Base-by-base conservation (phyloP, 2,329 filamentous ascomycete genomes). In the Chaetothyriales sp. region DNA sequence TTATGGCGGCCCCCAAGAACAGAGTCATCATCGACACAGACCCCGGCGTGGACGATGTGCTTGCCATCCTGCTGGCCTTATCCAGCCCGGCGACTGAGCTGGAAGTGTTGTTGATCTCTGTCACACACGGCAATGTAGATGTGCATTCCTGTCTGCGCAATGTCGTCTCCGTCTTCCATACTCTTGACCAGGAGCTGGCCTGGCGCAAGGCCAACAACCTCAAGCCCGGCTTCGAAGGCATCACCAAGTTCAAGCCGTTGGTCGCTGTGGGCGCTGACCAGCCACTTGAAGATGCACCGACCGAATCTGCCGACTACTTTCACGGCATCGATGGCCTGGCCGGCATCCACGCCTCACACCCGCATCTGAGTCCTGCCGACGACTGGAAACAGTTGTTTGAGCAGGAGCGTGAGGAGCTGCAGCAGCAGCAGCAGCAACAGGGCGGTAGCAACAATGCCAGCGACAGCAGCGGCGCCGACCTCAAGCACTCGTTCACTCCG, bases 21-120 rank as follows among this genome's bases (percentile, higher is more conserved):
- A 81, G 83, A 62, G 82, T 98, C 59, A 95, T 98, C 61, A 92
- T 98, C 62, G 92, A 98, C 64, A 96, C 90, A 2, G 92, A 96
- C 65, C 90, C 90, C 70, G 88, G 90, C 56, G 84, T 92, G 59
- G 92, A 98, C 69, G 92, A 98, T 75, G 76, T 92, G 49, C 74
- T 96, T 55, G 90, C 88, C 45, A 77, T 96, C 66, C 75, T 98
- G 32, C 75, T 96, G 48, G 89, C 92, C 3, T 78, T 96, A 53
- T 84, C 87, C 49, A 81, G 86, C 32, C 80, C 78, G 20, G 77
- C 84, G 0, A 84, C 94, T 59, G 90, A 96, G 63, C 73, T 96
- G 19, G 86, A 96, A 65, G 73, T 96, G 36, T 68, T 85, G 46
- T 76, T 96, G 66, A 75, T 98, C 51, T 94, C 88, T 1, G 76